Conservation (phyloP, 176 grass and related monocot genomes). For the Juncus effusus region DNA sequence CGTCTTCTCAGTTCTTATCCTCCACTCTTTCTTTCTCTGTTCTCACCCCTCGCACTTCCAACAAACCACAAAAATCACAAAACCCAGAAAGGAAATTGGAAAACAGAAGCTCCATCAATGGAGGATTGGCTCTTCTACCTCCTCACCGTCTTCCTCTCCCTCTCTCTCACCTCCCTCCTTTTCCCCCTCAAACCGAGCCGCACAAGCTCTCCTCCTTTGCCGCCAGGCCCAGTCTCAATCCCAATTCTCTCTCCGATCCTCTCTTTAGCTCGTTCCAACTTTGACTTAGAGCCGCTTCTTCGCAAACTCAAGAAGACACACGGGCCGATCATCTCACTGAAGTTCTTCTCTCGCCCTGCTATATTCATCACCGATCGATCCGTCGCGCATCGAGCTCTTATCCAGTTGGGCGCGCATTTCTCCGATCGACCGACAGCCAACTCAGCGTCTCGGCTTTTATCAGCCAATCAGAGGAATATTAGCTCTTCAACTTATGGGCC, state of each 20-base stretch:
- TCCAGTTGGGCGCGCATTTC: conserved; percentile 49
- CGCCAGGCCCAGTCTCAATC: conserved; percentile 25
- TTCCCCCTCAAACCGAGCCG: not conserved
- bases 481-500: conserved; percentile 42
- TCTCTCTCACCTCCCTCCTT: conserved; percentile 31
- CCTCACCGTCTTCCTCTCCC: conserved; percentile 34
- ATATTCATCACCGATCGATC: conserved; percentile 46
- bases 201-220: conserved; percentile 10
- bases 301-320: conserved; percentile 24
- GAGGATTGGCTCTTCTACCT: conserved; percentile 73
- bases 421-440: conserved; percentile 30
- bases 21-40: too few relatives aligned
- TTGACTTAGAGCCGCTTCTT: conserved; percentile 34
- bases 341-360: conserved; percentile 15
- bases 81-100: too few relatives aligned
- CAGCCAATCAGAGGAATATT: conserved; percentile 42
- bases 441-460: conserved; percentile 18
- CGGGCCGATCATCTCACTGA: conserved; percentile 46
- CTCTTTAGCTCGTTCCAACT: conserved; percentile 29
- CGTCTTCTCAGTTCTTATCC: too few relatives aligned
- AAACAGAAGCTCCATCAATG: conserved; percentile 23
- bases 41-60: too few relatives aligned
- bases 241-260: conserved; percentile 23
- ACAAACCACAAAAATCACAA: too few relatives aligned
- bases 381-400: conserved; percentile 38